phyloP scores from a whole-genome alignment of 371 early-diverging fungal species.

The Lichtheimia hyalospora region DNA sequence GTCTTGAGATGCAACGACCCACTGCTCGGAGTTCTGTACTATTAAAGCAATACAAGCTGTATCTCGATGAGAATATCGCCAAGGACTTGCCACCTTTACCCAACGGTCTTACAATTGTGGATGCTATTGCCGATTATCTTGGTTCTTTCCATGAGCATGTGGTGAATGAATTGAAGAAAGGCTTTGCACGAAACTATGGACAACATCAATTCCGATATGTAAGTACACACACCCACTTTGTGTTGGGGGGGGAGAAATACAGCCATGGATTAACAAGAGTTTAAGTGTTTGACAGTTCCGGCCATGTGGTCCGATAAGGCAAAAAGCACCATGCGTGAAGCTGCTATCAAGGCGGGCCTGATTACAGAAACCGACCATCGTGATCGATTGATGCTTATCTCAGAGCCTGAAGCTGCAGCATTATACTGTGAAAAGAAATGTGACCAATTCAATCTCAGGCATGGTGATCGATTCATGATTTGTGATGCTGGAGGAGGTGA shows the following conservation, averaged over 20 bases:
- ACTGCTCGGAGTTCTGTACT: constrained; percentile 42
- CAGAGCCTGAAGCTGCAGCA: constrained; percentile 52
- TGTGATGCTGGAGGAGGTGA: constrained; percentile 45
- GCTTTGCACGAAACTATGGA: constrained; percentile 33
- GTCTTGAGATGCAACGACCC: constrained; percentile 51
- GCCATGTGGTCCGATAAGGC: constrained; percentile 54
- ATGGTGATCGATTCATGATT: constrained; percentile 53
- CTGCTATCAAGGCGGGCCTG: constrained; percentile 45
- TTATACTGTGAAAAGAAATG: constrained; percentile 50
- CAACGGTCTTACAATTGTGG: constrained; percentile 40
- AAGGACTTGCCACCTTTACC: constrained; percentile 53
- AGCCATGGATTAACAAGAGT: not conserved
- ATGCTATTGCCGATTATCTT: constrained; percentile 55
- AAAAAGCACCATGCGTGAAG: constrained; percentile 51
- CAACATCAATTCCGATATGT: constrained; percentile 44
- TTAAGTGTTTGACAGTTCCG: constrained; percentile 50
- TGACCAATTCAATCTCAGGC: constrained; percentile 43
- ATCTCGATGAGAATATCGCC: constrained; percentile 52
- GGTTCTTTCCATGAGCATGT: constrained; percentile 53
- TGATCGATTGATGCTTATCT: constrained; percentile 42
- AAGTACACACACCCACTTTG: not conserved
- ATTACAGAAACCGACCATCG: constrained; percentile 40
- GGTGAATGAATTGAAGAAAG: constrained; percentile 46
- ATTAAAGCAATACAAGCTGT: constrained; percentile 53
- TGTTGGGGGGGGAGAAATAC: not conserved